These are phyloP conservation scores for Cyclocybe aegerita DNA, from an alignment of 768 basidiomycete species.

Conservation along the genomic window DNA sequence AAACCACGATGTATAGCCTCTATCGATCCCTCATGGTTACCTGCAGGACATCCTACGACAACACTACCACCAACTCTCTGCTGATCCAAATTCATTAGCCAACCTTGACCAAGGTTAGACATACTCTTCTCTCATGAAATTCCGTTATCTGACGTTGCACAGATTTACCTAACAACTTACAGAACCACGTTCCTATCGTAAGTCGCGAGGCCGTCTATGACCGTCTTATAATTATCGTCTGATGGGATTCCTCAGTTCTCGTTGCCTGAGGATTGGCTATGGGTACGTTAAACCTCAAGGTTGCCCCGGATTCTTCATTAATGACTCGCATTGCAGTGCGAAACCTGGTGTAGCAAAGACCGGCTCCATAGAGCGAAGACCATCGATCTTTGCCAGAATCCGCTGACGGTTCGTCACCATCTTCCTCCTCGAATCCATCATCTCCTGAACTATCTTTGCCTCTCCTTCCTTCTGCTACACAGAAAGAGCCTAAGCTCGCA, in stretches of 20 bases:
- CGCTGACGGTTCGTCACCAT: slow-evolving; percentile 69
- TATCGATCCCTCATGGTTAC: slow-evolving; percentile 5
- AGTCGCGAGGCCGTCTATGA: slow-evolving; percentile 27
- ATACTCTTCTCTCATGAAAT: neutral
- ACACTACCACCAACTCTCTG: slow-evolving; percentile 90
- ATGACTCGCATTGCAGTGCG: slow-evolving; percentile 57
- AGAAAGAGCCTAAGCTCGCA: slow-evolving; percentile 97
- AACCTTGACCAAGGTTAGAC: slow-evolving; percentile 87
- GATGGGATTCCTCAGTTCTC: slow-evolving; percentile 57
- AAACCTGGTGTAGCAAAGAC: slow-evolving; percentile 98
- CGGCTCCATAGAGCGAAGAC: slow-evolving; percentile 80
- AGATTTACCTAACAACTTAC: slow-evolving; percentile 97
- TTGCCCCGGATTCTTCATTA: neutral
- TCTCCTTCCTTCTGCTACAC: slow-evolving; percentile 5
- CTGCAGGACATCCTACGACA: slow-evolving; percentile 81
- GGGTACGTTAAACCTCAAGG: slow-evolving; percentile 54
- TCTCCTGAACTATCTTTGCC: neutral
- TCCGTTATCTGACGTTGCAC: neutral
- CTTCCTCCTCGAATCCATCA: neutral
- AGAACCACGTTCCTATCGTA: slow-evolving; percentile 90
- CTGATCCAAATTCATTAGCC: slow-evolving; percentile 91
- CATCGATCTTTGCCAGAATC: slow-evolving; percentile 96
- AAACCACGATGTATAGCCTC: neutral
- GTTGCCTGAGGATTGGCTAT: slow-evolving; percentile 91
- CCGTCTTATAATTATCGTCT: neutral